Evolutionary conservation across 495 filamentous ascomycete species (phyloP), one percentile per base, ranked within the genome.

Genomic region (Penicillium flavigenum): DNA sequence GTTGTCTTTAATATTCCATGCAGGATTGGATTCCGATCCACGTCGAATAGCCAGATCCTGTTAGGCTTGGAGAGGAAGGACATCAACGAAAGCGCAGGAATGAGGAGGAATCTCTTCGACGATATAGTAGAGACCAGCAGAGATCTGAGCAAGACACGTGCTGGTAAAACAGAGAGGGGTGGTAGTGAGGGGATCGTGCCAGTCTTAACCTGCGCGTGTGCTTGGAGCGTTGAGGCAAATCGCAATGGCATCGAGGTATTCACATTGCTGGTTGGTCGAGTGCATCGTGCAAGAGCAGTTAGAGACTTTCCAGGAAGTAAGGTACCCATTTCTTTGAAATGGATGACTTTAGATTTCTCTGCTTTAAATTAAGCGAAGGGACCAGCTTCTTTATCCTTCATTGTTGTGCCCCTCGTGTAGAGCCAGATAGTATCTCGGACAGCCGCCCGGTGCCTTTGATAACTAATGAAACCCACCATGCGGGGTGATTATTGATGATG

Each of bases 111-210:
- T 0, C 84, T 83, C 9, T 87, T 90, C 2, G 88, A 89, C 0
- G 91, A 94, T 46, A 96, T 78, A 7, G 83, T 82, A 12, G 86
- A 86, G 36, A 90, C 86, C 44, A 88, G 79, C 45, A 92, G 78
- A 2, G 90, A 91, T 41, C 92, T 84, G 27, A 96, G 76, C 22
- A 96, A 75, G 20, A 78, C 83, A 19, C 76, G 77, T 6, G 87
- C 75, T 0, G 92, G 88, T 45, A 96, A 78, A 47, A 83, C 75
- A 1, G 88, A 83, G 12, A 94, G 73, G 7, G 88, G 83, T 10
- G 83, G 62, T 8, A 61, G 41, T 36, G 51, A 11, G 20, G 58
- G 19, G 34, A 11, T 50, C 0, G 36, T 3, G 3, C 6, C 36
- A 24, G 52, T 20, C 31, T 56, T 60, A 0, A 38, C 43, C 19